Percentiles rank a stretch among this genome's conserved stretches.
phyloP scores from a whole-genome alignment of 805 yeast species.

The Ogataea thermomethanolica region DNA sequence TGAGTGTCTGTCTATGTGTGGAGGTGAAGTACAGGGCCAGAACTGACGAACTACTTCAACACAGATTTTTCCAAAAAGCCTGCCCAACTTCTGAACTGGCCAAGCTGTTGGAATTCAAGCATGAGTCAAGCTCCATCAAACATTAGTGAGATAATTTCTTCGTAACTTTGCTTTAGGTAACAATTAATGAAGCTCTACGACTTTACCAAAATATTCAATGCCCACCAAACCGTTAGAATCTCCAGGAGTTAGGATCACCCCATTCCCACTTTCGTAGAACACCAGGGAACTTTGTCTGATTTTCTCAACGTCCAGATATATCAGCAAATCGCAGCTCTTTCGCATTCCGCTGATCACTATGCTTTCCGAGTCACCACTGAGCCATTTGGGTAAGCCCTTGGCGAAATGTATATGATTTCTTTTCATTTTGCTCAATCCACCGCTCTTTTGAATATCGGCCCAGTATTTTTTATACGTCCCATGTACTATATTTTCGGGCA shows the following conservation, averaged over 20 bases:
- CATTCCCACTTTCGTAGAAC: slow-evolving; percentile 65
- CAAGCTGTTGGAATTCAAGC: slow-evolving; percentile 43
- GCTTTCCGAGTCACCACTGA: slow-evolving; percentile 2
- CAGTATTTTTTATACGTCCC: slow-evolving; percentile 64
- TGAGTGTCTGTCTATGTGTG: slow-evolving; percentile 89
- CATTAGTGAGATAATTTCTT: slow-evolving; percentile 5
- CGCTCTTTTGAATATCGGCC: slow-evolving; percentile 42
- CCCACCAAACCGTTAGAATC: slow-evolving; percentile 50
- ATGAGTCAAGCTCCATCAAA: slow-evolving; percentile 13
- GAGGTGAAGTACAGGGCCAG: slow-evolving; percentile 90
- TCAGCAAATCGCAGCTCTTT: slow-evolving; percentile 48
- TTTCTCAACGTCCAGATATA: slow-evolving; percentile 56
- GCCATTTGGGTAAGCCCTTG: slow-evolving; percentile 42
- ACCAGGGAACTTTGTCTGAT: slow-evolving; percentile 42
- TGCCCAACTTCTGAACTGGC: slow-evolving; percentile 60
- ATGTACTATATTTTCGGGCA: slow-evolving; percentile 63
- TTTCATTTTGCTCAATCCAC: slow-evolving; percentile 64
- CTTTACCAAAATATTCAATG: slow-evolving; percentile 38
- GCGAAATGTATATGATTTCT: slow-evolving; percentile 90
- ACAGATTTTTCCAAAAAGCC: slow-evolving; percentile 63
- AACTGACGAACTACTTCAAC: slow-evolving; percentile 81
- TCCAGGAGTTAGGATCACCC: slow-evolving; percentile 70
- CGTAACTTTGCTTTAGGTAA: slow-evolving; percentile 1
- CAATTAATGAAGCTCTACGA: slow-evolving; percentile 3
- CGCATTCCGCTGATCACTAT: slow-evolving; percentile 74